Conservation (phyloP, 2,329 filamentous ascomycete species). For the Monilinia polystroma region DNA sequence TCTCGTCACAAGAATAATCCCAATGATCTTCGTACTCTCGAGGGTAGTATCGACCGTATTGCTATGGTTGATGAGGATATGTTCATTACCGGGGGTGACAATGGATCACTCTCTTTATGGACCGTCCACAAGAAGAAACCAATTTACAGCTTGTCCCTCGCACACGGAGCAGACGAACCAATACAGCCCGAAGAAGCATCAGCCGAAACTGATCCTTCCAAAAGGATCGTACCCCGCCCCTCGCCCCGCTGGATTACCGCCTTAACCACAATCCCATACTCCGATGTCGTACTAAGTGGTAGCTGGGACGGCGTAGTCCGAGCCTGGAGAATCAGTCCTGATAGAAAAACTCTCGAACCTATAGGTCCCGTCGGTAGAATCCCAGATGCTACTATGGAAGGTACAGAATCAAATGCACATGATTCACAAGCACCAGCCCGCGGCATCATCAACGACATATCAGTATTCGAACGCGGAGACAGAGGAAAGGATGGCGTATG, state of each 20-base stretch:
- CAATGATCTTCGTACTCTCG: slow-evolving; percentile 47
- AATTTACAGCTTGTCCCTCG: slow-evolving; percentile 72
- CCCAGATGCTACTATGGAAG: not conserved
- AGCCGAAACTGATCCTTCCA: slow-evolving; percentile 65
- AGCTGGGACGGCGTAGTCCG: slow-evolving; percentile 92
- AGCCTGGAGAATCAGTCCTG: slow-evolving; percentile 79
- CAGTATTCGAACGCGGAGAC: slow-evolving; percentile 81
- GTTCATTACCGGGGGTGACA: slow-evolving; percentile 93
- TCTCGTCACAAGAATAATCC: slow-evolving; percentile 40
- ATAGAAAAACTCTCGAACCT: slow-evolving; percentile 74
- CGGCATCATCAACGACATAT: slow-evolving; percentile 86
- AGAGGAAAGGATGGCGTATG: slow-evolving; percentile 74
- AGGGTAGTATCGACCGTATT: slow-evolving; percentile 89
- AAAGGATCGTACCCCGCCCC: slow-evolving; percentile 58
- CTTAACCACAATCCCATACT: slow-evolving; percentile 80
- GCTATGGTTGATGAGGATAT: slow-evolving; percentile 84
- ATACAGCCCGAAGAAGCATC: slow-evolving; percentile 67
- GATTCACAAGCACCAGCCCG: slow-evolving; percentile 34
- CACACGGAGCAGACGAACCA: slow-evolving; percentile 80
- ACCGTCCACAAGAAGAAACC: slow-evolving; percentile 93
- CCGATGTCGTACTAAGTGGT: slow-evolving; percentile 83
- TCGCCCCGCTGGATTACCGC: slow-evolving; percentile 90
- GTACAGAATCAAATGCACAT: not conserved
- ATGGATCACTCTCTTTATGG: slow-evolving; percentile 84
- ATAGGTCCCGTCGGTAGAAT: slow-evolving; percentile 60